These are phyloP conservation scores for Closterium sp. DNA, from an alignment of 139 green algal species.

Conservation along the genomic window DNA sequence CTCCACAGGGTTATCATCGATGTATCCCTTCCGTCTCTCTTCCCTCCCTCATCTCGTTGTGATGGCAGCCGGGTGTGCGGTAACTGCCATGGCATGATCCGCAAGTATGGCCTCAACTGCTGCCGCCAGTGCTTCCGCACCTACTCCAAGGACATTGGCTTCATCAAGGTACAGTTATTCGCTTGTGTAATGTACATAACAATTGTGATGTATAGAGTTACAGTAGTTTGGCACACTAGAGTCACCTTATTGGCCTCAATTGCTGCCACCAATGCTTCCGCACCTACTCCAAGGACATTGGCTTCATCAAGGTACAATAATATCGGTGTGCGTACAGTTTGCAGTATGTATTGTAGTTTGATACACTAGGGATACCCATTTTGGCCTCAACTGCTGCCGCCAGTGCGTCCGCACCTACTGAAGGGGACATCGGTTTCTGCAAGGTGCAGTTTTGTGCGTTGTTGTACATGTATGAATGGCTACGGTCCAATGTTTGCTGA, in stretches of 20 bases:
- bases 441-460: slow-evolving; percentile 61
- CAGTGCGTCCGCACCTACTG: no score
- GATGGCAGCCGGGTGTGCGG: slow-evolving; percentile 93
- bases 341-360: no score
- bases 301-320: slow-evolving; percentile 90
- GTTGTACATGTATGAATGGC: no score
- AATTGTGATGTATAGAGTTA: no score
- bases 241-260: no score
- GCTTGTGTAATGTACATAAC: no score
- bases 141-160: slow-evolving; percentile 94
- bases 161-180: slow-evolving; percentile 76
- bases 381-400: slow-evolving; percentile 92
- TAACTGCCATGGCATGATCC: slow-evolving; percentile 94
- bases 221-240: no score
- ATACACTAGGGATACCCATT: background rate
- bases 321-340: no score
- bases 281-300: slow-evolving; percentile 92
- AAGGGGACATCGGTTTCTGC: slow-evolving; percentile 93
- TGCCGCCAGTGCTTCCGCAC: slow-evolving; percentile 99
- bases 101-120: slow-evolving; percentile 98
- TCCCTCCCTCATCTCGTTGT: no score
- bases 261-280: slow-evolving; percentile 99
- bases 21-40: no score
- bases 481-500: no score
- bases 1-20: no score